Evolutionary conservation across 345 rosid species (phyloP).

Genomic region (Alliaria petiolata): DNA sequence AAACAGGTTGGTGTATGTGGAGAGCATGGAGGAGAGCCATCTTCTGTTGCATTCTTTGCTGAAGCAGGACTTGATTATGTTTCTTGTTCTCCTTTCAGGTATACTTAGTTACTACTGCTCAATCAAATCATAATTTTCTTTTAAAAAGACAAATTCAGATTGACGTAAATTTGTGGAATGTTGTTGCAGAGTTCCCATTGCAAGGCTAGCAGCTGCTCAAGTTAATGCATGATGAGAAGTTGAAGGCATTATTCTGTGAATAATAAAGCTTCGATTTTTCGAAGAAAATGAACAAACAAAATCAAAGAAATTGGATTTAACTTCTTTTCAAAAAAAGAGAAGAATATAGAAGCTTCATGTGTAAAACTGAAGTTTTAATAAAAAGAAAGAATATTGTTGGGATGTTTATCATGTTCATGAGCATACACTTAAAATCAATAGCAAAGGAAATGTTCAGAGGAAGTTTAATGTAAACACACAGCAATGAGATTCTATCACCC

Average conservation of each 20-base stretch:
- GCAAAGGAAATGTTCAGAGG: not conserved
- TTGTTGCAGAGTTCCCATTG: constrained; percentile 69
- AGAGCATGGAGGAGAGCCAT: constrained; percentile 97
- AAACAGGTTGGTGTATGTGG: constrained; percentile 86
- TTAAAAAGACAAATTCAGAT: not conserved
- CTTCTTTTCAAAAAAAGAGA: not conserved
- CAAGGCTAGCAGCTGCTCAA: constrained; percentile 96
- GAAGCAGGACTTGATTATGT: constrained; percentile 91
- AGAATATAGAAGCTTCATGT: not conserved
- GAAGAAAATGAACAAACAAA: not conserved
- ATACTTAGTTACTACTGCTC: not conserved
- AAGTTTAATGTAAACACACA: not conserved
- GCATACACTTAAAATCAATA: not conserved
- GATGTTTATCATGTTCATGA: not conserved
- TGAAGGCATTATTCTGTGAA: constrained; percentile 6
- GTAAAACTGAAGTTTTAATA: not conserved
- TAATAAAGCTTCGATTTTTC: not conserved
- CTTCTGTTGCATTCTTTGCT: constrained; percentile 85
- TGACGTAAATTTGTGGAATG: not conserved
- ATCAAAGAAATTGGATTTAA: not conserved
- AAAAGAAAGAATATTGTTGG: not conserved
- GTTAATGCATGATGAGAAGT: constrained; percentile 41
- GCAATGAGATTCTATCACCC: not conserved
- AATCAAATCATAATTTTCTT: not conserved
- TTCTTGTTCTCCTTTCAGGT: constrained; percentile 97